Evolutionary conservation across 495 filamentous ascomycete genomes (phyloP), one percentile per base, ranked within the genome.

Genomic region (Lophium mytilinum): DNA sequence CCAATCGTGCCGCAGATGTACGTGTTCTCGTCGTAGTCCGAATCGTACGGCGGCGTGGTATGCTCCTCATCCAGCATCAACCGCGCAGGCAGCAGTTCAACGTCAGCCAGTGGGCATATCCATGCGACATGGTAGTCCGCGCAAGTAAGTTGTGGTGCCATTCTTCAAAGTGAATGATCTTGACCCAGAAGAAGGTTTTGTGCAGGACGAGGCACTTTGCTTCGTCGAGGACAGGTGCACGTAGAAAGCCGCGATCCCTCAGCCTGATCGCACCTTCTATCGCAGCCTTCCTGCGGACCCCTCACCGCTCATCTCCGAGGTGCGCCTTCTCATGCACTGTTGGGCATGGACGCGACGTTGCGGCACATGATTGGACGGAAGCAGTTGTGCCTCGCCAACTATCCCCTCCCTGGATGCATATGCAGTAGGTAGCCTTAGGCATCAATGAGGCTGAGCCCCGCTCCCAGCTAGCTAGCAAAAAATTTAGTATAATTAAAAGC

Each of bases 11-110:
- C 57, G 40, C 37, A 60, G 50, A 49, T 55, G 37, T 60, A 60
- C 9, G 41, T 53, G 57, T 60, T 60, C 34, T 60, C 42, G 51
- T 60, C 57, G 41, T 54, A 49, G 43, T 53, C 43, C 37, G 40
- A 37, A n/a, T 45, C 37, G 42, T 60, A 49, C 18, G 39, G 37
- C 37, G 37, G 57, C 10, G 36, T 24, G 37, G 18, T 3, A 37
- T 53, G 49, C 49, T 58, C 49, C 35, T 58, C 42, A 18, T 58
- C 50, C 30, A 58, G 49, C 48, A 58, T 53, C 41, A 46, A 17
- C 10, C 21, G 37, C 0, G 56, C 48, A 8, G 50, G 53, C 46
- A 56, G 53, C 17, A 56, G 24, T 34, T 56, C 53, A 33, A 56
- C 35, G 53, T 56, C 46, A 42, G 45, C 43, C 8, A 56, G 11